phyloP scores from a whole-genome alignment of 129 eudicot species.

The Lactuca sativa region DNA sequence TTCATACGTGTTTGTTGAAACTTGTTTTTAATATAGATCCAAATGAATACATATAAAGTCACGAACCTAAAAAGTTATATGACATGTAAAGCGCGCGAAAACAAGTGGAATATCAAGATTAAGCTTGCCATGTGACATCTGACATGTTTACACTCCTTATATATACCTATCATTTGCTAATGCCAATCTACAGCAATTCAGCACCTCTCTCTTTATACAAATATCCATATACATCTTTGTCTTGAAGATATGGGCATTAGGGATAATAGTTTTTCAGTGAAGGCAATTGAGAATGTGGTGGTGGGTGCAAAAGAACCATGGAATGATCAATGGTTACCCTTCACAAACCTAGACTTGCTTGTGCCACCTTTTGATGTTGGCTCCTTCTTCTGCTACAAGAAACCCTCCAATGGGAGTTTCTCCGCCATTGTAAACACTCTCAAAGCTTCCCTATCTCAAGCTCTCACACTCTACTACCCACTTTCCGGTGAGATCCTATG shows the following conservation, averaged over 20 bases:
- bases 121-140: no score
- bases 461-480: slow-evolving; percentile 35
- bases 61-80: no score
- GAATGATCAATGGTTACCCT: slow-evolving; percentile 48
- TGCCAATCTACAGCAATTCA: background rate
- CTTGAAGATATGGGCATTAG: background rate
- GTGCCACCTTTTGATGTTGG: slow-evolving; percentile 47
- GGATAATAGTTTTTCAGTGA: slow-evolving; percentile 20
- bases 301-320: slow-evolving; percentile 36
- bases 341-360: slow-evolving; percentile 52
- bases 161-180: no score
- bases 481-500: slow-evolving; percentile 35
- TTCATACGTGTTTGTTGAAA: no score
- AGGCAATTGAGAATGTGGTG: slow-evolving; percentile 31
- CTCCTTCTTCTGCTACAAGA: slow-evolving; percentile 51
- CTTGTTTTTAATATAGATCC: no score
- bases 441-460: slow-evolving; percentile 42
- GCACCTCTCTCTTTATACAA: background rate
- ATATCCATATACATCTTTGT: background rate
- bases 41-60: no score
- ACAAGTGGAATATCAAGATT: no score
- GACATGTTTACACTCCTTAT: no score
- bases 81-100: no score
- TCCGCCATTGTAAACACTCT: slow-evolving; percentile 15
- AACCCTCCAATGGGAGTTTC: slow-evolving; percentile 22